Evolutionary conservation across 768 basidiomycete genomes (phyloP).

Genomic region (Rhodotorula toruloides): DNA sequence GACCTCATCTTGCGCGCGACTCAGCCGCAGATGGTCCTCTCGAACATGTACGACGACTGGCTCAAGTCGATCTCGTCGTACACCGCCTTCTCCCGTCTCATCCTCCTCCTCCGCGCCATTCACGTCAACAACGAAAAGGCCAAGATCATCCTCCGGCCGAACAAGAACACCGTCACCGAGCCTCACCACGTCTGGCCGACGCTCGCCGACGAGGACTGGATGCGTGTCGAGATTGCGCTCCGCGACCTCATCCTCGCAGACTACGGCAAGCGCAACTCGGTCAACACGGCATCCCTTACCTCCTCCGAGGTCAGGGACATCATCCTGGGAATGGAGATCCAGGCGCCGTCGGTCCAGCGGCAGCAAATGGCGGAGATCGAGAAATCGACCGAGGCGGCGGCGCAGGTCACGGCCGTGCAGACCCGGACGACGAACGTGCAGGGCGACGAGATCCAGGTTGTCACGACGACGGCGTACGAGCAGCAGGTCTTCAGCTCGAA

Average conservation of each 20-base stretch:
- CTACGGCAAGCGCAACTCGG: conserved; percentile 94
- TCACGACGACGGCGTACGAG: conserved; percentile 96
- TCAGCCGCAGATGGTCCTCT: conserved; percentile 98
- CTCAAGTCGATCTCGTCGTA: conserved; percentile 97
- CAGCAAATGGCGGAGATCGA: conserved; percentile 99
- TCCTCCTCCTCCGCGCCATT: conserved; percentile 89
- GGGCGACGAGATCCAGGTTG: conserved; percentile 89
- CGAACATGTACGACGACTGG: conserved; percentile 99
- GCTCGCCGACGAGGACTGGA: conserved; percentile 90
- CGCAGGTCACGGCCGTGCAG: conserved; percentile 91
- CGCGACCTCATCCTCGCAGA: conserved; percentile 91
- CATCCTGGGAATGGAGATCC: conserved; percentile 97
- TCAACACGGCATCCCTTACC: conserved; percentile 95
- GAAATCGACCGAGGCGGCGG: conserved; percentile 88
- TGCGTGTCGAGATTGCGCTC: conserved; percentile 97
- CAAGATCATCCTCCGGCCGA: conserved; percentile 94
- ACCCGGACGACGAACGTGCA: conserved; percentile 98
- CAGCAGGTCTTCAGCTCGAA: conserved; percentile 98
- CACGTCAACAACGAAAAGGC: conserved; percentile 99
- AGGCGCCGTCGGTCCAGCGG: conserved; percentile 81
- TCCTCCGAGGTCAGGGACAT: conserved; percentile 96
- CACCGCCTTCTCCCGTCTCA: conserved; percentile 96
- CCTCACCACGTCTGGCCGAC: conserved; percentile 98
- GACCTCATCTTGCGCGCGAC: conserved; percentile 83
- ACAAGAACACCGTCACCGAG: conserved; percentile 93